Percentiles rank a stretch among this genome's conserved stretches.
phyloP scores from a whole-genome alignment of 2,329 filamentous ascomycete genomes.

The Fusarium sp. region DNA sequence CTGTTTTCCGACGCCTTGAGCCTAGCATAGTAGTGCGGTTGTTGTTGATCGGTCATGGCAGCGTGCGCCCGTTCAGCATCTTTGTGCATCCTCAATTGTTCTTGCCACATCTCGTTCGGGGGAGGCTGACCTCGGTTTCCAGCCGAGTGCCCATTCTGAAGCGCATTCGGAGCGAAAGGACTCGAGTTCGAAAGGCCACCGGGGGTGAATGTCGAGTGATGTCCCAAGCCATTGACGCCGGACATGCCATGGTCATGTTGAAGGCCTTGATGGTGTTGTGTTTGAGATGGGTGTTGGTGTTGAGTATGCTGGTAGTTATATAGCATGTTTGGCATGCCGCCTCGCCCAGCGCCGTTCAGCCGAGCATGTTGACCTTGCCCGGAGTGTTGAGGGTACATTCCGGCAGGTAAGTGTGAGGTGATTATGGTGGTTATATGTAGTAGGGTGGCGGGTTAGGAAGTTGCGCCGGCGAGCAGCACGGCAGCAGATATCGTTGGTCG shows the following conservation, averaged over 20 bases:
- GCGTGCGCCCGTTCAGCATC: conserved; percentile 77
- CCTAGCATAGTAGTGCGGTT: conserved; percentile 77
- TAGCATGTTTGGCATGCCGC: conserved; percentile 73
- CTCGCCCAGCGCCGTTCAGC: conserved; percentile 69
- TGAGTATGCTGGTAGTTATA: conserved; percentile 75
- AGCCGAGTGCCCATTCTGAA: conserved; percentile 68
- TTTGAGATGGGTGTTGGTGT: conserved; percentile 71
- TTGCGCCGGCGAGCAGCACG: conserved; percentile 48
- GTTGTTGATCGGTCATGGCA: conserved; percentile 75
- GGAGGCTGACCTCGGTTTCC: conserved; percentile 63
- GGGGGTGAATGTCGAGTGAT: conserved; percentile 51
- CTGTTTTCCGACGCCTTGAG: conserved; percentile 77
- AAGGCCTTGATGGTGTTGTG: conserved; percentile 70
- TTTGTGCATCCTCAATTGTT: conserved; percentile 84
- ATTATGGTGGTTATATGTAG: conserved; percentile 25
- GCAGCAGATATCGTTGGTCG: conserved; percentile 38
- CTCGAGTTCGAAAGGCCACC: conserved; percentile 71
- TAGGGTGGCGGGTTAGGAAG: conserved; percentile 32
- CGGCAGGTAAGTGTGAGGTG: conserved; percentile 46
- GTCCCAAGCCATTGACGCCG: conserved; percentile 64
- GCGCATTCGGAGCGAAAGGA: conserved; percentile 63
- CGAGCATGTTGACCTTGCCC: conserved; percentile 77
- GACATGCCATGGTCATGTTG: conserved; percentile 69
- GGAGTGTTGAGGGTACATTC: conserved; percentile 78
- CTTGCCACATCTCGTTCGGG: conserved; percentile 81